phyloP scores from a whole-genome alignment of 73 alveolate species.

The Paramecium bursaria region DNA sequence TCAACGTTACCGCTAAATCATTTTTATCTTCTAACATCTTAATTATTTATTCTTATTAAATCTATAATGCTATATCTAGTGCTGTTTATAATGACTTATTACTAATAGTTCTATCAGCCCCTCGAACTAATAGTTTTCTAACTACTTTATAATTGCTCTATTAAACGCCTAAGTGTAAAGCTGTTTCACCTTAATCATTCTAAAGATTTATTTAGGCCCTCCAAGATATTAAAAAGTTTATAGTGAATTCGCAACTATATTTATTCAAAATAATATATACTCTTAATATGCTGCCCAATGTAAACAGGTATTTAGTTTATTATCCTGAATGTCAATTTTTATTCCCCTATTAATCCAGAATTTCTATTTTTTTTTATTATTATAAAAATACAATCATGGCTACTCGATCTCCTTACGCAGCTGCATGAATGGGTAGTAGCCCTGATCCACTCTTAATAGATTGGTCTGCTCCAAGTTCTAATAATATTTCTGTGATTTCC shows the following conservation, averaged over 20 bases:
- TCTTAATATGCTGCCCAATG: slow-evolving; percentile 64
- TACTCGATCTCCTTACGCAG: slow-evolving; percentile 54
- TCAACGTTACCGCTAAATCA: not conserved
- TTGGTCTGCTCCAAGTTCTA: slow-evolving; percentile 30
- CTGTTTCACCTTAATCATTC: slow-evolving; percentile 4
- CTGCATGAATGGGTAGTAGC: slow-evolving; percentile 54
- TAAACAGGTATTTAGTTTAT: slow-evolving; percentile 43
- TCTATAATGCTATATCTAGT: not conserved
- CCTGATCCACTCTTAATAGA: slow-evolving; percentile 54
- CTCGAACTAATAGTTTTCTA: slow-evolving; percentile 1
- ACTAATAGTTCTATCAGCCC: slow-evolving; percentile 17
- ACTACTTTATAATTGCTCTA: slow-evolving; percentile 5
- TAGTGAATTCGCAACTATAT: slow-evolving; percentile 36
- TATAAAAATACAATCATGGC: slow-evolving; percentile 24
- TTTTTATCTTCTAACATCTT: slow-evolving; percentile 37
- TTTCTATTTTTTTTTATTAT: not conserved
- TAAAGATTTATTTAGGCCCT: not conserved
- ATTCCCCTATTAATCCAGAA: slow-evolving; percentile 21
- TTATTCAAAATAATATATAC: not conserved
- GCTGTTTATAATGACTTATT: slow-evolving; percentile 4
- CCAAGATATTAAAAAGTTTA: slow-evolving; percentile 29
- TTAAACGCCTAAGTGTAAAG: slow-evolving; percentile 25
- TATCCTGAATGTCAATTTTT: not conserved
- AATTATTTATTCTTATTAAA: not conserved
- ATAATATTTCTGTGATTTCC: not conserved